Evolutionary conservation across 2,329 filamentous ascomycete genomes (phyloP).

Genomic region (Albophoma yamanashiensis): DNA sequence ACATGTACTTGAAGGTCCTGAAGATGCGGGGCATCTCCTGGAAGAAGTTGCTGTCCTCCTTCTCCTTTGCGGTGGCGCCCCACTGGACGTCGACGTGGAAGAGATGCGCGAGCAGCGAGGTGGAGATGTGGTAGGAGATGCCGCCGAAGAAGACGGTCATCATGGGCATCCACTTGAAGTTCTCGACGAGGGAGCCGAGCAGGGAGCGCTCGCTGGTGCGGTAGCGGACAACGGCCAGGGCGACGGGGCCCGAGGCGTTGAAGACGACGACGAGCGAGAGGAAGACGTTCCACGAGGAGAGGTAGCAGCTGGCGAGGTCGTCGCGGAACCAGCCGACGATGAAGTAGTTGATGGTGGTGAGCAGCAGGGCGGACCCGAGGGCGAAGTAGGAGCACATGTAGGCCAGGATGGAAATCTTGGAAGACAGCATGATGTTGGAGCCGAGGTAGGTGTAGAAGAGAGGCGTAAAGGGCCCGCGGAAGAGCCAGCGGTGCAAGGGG

Average conservation of each 20-base stretch:
- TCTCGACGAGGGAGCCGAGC: slow-evolving; percentile 26
- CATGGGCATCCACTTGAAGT: slow-evolving; percentile 52
- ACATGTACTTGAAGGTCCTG: slow-evolving; percentile 39
- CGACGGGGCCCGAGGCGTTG: slow-evolving; percentile 48
- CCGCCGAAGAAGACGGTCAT: slow-evolving; percentile 34
- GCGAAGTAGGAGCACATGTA: slow-evolving; percentile 67
- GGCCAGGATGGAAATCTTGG: slow-evolving; percentile 61
- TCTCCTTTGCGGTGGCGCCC: slow-evolving; percentile 49
- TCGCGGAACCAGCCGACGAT: slow-evolving; percentile 62
- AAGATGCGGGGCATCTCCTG: slow-evolving; percentile 44
- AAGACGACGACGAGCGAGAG: slow-evolving; percentile 55
- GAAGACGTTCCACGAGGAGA: slow-evolving; percentile 55
- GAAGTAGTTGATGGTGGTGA: slow-evolving; percentile 61
- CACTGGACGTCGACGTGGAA: slow-evolving; percentile 33
- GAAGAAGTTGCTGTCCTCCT: slow-evolving; percentile 45
- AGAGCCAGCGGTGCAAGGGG: slow-evolving; percentile 51
- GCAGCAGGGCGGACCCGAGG: slow-evolving; percentile 54
- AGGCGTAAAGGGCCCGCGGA: slow-evolving; percentile 51
- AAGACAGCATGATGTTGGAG: slow-evolving; percentile 51
- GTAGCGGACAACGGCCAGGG: slow-evolving; percentile 53
- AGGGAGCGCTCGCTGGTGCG: slow-evolving; percentile 44
- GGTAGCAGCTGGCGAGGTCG: slow-evolving; percentile 54
- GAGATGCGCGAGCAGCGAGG: slow-evolving; percentile 30
- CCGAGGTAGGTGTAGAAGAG: slow-evolving; percentile 51
- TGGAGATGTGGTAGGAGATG: slow-evolving; percentile 29